Conservation (phyloP, 1,284 basidiomycete species). For the Apiotrichum gracile region DNA sequence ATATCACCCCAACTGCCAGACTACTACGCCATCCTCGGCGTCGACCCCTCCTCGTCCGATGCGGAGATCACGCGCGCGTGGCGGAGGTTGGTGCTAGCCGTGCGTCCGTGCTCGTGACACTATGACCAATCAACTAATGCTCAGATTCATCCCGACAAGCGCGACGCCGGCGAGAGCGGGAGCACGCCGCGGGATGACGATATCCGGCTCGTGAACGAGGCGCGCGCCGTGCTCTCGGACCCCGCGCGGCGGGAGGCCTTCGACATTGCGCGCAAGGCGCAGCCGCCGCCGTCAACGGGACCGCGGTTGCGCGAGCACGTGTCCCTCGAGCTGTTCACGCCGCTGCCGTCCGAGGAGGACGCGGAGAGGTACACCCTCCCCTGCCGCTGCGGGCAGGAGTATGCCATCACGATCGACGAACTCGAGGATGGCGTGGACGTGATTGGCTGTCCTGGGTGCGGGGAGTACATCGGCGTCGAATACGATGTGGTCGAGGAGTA, state of each 20-base stretch:
- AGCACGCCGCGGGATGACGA: slow-evolving; percentile 5
- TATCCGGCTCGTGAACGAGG: slow-evolving; percentile 42
- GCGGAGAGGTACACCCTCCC: slow-evolving; percentile 41
- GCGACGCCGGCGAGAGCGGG: background rate
- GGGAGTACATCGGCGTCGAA: slow-evolving; percentile 47
- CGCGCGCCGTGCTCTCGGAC: slow-evolving; percentile 41
- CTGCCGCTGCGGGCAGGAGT: slow-evolving; percentile 46
- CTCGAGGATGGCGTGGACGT: slow-evolving; percentile 48
- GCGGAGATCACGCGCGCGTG: slow-evolving; percentile 39
- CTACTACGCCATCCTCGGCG: slow-evolving; percentile 38
- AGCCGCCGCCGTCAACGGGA: background rate
- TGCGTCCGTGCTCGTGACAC: slow-evolving; percentile 11
- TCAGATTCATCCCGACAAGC: slow-evolving; percentile 42
- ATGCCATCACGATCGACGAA: slow-evolving; percentile 41
- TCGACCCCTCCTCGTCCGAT: slow-evolving; percentile 23
- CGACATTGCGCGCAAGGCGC: slow-evolving; percentile 4
- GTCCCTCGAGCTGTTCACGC: slow-evolving; percentile 40
- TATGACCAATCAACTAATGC: background rate
- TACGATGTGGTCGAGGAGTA: slow-evolving; percentile 45
- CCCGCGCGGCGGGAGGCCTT: slow-evolving; percentile 12
- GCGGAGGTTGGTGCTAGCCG: slow-evolving; percentile 36
- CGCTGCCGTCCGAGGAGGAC: slow-evolving; percentile 13
- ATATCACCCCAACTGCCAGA: slow-evolving; percentile 17
- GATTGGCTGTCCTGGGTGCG: slow-evolving; percentile 48
- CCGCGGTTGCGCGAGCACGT: slow-evolving; percentile 22